phyloP scores from a whole-genome alignment of 371 early-diverging fungal genomes.

The Batkoa obscura region DNA sequence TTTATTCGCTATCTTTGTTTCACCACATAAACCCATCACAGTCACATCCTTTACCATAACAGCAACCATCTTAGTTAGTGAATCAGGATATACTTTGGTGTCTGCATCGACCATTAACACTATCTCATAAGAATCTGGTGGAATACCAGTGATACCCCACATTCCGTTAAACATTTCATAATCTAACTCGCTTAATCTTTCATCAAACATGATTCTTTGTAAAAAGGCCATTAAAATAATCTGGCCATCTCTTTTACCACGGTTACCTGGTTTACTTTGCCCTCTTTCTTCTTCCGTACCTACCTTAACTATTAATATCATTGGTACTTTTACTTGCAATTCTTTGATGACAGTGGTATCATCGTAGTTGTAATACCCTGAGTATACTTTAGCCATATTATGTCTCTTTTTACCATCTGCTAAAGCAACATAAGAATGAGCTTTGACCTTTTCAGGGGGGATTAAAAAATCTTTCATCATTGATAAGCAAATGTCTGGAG shows the following conservation, averaged over 20 bases:
- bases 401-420: constrained; percentile 80
- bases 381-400: constrained; percentile 90
- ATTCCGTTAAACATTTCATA: constrained; percentile 84
- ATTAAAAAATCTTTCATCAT: constrained; percentile 64
- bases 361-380: constrained; percentile 64
- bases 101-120: constrained; percentile 96
- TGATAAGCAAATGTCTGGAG: constrained; percentile 59
- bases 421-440: constrained; percentile 79
- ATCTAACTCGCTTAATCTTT: constrained; percentile 89
- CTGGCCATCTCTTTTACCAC: constrained; percentile 98
- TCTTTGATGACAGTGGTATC: constrained; percentile 25
- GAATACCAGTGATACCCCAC: constrained; percentile 53
- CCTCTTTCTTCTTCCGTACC: constrained; percentile 59
- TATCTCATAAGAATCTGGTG: constrained; percentile 68
- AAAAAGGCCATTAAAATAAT: constrained; percentile 94
- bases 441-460: constrained; percentile 33
- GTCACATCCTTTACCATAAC: constrained; percentile 53
- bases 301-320: constrained; percentile 82
- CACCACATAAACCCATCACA: constrained; percentile 67
- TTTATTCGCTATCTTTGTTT: constrained; percentile 79
- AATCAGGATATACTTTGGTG: constrained; percentile 64
- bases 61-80: constrained; percentile 49
- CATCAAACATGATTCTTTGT: constrained; percentile 81
- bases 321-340: constrained; percentile 48
- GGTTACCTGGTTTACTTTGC: constrained; percentile 66